Conservation (phyloP, 306 rosid genomes). For the Cicer chorassanicum region DNA sequence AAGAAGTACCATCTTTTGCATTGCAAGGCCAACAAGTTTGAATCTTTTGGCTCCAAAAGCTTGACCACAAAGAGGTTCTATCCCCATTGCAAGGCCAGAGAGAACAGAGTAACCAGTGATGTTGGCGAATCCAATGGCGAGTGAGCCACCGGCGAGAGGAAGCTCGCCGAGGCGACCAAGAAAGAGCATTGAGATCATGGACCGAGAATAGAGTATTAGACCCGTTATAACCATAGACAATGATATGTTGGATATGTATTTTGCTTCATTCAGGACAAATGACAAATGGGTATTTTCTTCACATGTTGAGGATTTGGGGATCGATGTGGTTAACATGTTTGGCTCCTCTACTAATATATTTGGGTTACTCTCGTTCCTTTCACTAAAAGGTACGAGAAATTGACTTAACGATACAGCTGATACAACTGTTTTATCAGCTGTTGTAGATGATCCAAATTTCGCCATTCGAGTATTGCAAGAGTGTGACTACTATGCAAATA, state of each 20-base stretch:
- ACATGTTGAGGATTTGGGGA: slow-evolving; percentile 30
- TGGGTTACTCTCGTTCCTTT: too few relatives aligned
- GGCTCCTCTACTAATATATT: too few relatives aligned
- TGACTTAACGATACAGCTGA: too few relatives aligned
- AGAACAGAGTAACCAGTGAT: slow-evolving; percentile 51
- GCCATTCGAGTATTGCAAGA: too few relatives aligned
- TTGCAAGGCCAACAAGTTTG: slow-evolving; percentile 44
- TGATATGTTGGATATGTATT: slow-evolving; percentile 39
- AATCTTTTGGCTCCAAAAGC: slow-evolving; percentile 50
- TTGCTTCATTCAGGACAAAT: slow-evolving; percentile 39
- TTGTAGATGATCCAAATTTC: too few relatives aligned
- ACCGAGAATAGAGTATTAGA: slow-evolving; percentile 48
- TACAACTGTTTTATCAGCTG: too few relatives aligned
- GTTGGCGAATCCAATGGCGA: slow-evolving; percentile 53
- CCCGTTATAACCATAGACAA: slow-evolving; percentile 40
- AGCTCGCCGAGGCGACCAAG: slow-evolving; percentile 50
- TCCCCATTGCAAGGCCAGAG: slow-evolving; percentile 57
- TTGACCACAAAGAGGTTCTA: slow-evolving; percentile 53
- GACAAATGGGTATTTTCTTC: slow-evolving; percentile 1
- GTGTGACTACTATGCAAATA: too few relatives aligned
- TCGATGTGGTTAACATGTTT: slow-evolving; percentile 26
- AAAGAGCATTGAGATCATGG: slow-evolving; percentile 54
- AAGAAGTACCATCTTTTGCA: slow-evolving; percentile 42
- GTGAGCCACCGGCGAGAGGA: slow-evolving; percentile 49
- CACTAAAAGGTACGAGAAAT: too few relatives aligned